Percentiles rank a stretch among this genome's conserved stretches.
These are phyloP conservation scores for Phytopythium kandeliae DNA, from an alignment of 352 stramenopile species.

Conservation along the genomic window DNA sequence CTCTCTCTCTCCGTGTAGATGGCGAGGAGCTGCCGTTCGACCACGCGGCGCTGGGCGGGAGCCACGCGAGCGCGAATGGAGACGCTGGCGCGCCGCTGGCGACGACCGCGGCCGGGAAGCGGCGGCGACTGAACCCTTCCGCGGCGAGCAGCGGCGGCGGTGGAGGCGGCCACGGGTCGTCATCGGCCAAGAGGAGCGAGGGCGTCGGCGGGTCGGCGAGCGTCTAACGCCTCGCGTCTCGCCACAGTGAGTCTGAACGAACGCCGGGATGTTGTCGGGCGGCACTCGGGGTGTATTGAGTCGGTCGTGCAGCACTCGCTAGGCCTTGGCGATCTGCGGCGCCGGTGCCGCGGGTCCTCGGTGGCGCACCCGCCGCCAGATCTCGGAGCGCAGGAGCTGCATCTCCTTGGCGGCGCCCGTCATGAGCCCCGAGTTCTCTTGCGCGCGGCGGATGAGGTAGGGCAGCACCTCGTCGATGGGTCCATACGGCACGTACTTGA, in stretches of 20 bases:
- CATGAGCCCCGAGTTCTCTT: conserved; percentile 95
- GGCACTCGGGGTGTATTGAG: background rate
- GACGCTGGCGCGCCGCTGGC: background rate
- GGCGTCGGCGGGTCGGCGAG: background rate
- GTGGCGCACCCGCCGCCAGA: conserved; percentile 39
- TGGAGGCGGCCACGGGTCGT: too few species aligned
- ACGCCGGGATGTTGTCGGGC: too few species aligned
- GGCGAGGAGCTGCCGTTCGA: conserved; percentile 26
- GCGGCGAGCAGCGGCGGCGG: too few species aligned
- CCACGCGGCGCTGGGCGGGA: conserved; percentile 16
- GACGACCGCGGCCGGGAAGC: conserved; percentile 12
- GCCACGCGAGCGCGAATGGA: conserved; percentile 7
- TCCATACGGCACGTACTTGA: conserved; percentile 98
- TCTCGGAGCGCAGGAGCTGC: conserved; percentile 56
- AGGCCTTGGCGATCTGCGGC: conserved; percentile 3
- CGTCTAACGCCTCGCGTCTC: too few species aligned
- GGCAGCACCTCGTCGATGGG: conserved; percentile 95
- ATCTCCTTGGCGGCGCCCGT: conserved; percentile 77
- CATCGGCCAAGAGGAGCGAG: background rate
- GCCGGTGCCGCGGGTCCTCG: background rate
- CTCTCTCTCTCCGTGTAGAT: conserved; percentile 16
- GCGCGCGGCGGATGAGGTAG: conserved; percentile 95
- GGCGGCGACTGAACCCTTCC: conserved; percentile 14
- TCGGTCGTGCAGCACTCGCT: background rate
- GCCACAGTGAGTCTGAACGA: too few species aligned